Evolutionary conservation across 306 rosid genomes (phyloP).

Genomic region (Prunus mira): DNA sequence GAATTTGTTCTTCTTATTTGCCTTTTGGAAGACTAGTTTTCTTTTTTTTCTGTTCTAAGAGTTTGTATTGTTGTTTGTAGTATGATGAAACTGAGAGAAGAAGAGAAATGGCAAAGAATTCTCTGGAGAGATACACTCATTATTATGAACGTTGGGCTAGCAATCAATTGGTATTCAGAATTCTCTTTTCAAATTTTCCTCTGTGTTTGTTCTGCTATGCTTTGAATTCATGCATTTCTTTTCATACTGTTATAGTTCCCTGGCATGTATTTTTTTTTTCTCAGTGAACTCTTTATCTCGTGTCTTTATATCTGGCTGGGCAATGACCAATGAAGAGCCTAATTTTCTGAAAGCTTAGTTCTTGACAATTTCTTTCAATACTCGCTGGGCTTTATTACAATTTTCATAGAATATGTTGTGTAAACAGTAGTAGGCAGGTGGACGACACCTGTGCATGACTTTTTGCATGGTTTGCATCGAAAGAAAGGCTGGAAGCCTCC

Average conservation of each 20-base stretch:
- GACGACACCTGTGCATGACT: not conserved
- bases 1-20: not conserved
- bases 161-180: slow-evolving; percentile 68
- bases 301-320: not conserved
- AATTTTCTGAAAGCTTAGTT: not conserved
- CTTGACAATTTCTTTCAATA: too few species aligned
- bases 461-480: not conserved
- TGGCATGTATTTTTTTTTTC: not conserved
- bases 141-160: slow-evolving; percentile 98
- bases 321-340: not conserved
- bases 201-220: not conserved
- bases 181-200: not conserved
- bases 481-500: not conserved
- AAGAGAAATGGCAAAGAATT: slow-evolving; percentile 92
- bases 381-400: not conserved
- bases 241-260: not conserved
- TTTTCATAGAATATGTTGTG: not conserved
- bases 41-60: not conserved
- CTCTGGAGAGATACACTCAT: slow-evolving; percentile 89
- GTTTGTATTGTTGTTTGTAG: slow-evolving; percentile 17
- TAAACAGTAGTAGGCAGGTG: not conserved
- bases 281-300: not conserved
- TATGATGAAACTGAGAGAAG: slow-evolving; percentile 67
- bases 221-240: not conserved
- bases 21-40: not conserved